Base-by-base conservation (phyloP, 2,329 filamentous ascomycete species). In the Fusarium sarcochroum region DNA sequence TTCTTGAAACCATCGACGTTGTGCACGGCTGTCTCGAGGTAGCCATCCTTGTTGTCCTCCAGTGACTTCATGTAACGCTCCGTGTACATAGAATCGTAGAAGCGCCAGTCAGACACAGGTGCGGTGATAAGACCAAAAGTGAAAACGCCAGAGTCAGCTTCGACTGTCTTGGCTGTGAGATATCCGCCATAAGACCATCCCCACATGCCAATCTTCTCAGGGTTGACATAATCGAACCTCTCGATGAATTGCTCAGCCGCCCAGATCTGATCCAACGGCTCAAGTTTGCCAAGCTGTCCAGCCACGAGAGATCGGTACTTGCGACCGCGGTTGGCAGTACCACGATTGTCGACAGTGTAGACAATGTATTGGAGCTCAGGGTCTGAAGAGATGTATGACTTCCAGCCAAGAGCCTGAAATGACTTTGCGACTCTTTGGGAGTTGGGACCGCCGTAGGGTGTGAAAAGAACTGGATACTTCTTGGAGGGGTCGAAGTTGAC, bases 71-170 rank as follows among this genome's bases (percentile, higher is more conserved):
- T 92, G 79, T 91, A 92, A 13, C 90, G 85, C 76, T 92, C 90
- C 0, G 90, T 91, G 76, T 91, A 92, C 82, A 92, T 87, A 56
- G 84, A 86, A 76, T 92, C 89, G 76, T 92, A 92, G 79, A 92
- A 88, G 2, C 89, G 85, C 88, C 89, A 92, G 78, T 92, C 90
- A 3, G 83, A 84, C 1, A 92, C 89, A 0, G 90, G 90, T 0
- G 90, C 90, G 0, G 88, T 89, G 69, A 90, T 88, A 11, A 91
- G 77, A 0, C 84, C 90, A 9, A 89, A 84, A 0, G 87, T 85
- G 76, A 92, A 91, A 17, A 85, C 84, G 2, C 85, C 86, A 18
- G 86, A 86, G 75, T 88, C 81, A 0, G 83, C 80, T 73, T 92
- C 90, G 9, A 92, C 80, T 0, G 90, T 89, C 79, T 92, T 92